phyloP scores from a whole-genome alignment of 139 green algal species.

The Parachlorella kessleri region DNA sequence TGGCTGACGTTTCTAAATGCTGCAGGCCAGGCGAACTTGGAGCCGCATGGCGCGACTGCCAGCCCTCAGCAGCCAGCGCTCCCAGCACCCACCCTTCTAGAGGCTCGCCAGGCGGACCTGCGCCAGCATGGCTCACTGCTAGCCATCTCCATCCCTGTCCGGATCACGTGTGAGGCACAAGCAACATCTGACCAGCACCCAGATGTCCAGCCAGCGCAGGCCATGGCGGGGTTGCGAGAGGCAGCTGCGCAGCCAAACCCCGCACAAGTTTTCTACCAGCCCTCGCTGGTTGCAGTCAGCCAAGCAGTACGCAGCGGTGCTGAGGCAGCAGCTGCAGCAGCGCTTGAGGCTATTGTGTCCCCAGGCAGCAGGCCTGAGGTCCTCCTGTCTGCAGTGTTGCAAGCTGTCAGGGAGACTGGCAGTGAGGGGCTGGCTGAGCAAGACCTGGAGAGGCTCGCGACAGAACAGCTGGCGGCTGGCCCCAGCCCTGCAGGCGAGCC shows the following conservation, averaged over 20 bases:
- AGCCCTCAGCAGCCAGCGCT: too few relatives aligned
- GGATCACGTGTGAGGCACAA: too few relatives aligned
- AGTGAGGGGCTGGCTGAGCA: background rate
- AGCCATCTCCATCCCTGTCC: too few relatives aligned
- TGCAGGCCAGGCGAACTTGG: background rate
- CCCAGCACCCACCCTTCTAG: too few relatives aligned
- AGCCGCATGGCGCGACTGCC: too few relatives aligned
- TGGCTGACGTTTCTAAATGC: background rate
- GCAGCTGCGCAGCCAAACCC: background rate
- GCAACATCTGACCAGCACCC: background rate
- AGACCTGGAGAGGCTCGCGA: background rate
- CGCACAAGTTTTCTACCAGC: slow-evolving; percentile 12
- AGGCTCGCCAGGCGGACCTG: too few relatives aligned
- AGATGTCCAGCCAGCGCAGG: background rate
- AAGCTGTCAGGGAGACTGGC: background rate
- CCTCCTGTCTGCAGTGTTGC: background rate
- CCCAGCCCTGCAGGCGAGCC: background rate
- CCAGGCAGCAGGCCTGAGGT: background rate
- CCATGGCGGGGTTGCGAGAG: background rate
- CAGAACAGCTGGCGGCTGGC: background rate
- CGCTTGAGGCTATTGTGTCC: background rate
- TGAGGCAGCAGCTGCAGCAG: background rate
- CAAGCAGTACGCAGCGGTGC: background rate
- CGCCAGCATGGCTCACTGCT: too few relatives aligned
- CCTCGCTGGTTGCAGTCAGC: slow-evolving; percentile 10